A percentile compares a stretch with the other conserved stretches of the same genome.
Conservation (phyloP, 2,329 filamentous ascomycete species). For the Monilinia laxa region DNA sequence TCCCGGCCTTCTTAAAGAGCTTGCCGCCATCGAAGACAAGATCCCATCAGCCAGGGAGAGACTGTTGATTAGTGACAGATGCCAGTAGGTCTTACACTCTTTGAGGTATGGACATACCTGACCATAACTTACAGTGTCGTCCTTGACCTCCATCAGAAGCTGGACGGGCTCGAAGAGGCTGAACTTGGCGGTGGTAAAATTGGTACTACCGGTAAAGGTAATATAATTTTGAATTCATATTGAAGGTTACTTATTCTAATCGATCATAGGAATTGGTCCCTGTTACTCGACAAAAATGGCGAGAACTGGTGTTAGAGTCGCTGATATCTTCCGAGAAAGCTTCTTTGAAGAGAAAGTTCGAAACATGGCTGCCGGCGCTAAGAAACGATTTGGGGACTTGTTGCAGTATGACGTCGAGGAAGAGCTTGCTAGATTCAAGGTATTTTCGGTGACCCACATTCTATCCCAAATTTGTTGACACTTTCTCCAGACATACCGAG, state of each 20-base stretch:
- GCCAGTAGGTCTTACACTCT: slow-evolving; percentile 18
- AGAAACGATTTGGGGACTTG: slow-evolving; percentile 67
- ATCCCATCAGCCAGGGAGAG: slow-evolving; percentile 54
- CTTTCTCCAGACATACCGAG: slow-evolving; percentile 47
- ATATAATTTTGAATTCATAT: slow-evolving; percentile 27
- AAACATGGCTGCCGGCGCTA: slow-evolving; percentile 59
- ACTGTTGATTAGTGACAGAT: slow-evolving; percentile 59
- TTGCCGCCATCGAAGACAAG: slow-evolving; percentile 59
- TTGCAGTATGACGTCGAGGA: slow-evolving; percentile 66
- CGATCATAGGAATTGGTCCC: slow-evolving; percentile 50
- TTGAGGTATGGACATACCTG: background rate
- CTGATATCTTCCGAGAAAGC: slow-evolving; percentile 65
- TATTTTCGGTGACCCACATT: slow-evolving; percentile 29
- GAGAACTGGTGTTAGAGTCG: slow-evolving; percentile 64
- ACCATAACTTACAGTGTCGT: slow-evolving; percentile 56
- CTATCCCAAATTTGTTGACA: slow-evolving; percentile 4
- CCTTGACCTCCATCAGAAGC: slow-evolving; percentile 63
- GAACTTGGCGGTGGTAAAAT: slow-evolving; percentile 48
- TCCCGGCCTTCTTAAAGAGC: slow-evolving; percentile 64
- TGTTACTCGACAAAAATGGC: slow-evolving; percentile 61
- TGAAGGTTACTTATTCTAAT: background rate
- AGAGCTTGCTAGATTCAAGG: slow-evolving; percentile 62
- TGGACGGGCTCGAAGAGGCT: slow-evolving; percentile 67
- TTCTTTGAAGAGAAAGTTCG: slow-evolving; percentile 67
- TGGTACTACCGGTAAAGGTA: slow-evolving; percentile 45